Conservation (phyloP, 768 basidiomycete genomes). For the Termitomyces sp. region DNA sequence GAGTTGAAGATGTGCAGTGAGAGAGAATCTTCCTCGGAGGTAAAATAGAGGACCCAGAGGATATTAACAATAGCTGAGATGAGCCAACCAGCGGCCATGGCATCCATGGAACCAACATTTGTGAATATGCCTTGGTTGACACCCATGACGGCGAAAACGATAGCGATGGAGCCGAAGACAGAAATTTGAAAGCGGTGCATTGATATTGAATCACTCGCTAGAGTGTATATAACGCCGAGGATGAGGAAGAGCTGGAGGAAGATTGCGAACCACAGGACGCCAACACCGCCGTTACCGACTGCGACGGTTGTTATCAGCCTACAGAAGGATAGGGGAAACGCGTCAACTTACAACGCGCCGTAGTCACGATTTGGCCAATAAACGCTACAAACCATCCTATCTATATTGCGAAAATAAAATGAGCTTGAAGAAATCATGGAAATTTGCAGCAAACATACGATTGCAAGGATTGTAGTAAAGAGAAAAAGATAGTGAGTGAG, state of each 20-base stretch:
- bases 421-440: conserved; percentile 7
- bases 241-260: conserved; percentile 73
- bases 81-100: conserved; percentile 93
- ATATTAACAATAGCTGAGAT: conserved; percentile 89
- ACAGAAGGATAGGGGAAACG: background rate
- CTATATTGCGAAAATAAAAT: conserved; percentile 36
- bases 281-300: conserved; percentile 44
- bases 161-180: conserved; percentile 77
- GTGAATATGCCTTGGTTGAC: conserved; percentile 65
- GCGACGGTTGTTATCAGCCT: conserved; percentile 10
- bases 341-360: conserved; percentile 40
- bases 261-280: conserved; percentile 78
- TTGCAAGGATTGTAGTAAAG: conserved; percentile 75
- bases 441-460: conserved; percentile 42
- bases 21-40: conserved; percentile 91
- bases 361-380: conserved; percentile 64
- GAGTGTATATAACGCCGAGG: conserved; percentile 62
- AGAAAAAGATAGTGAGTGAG: conserved; percentile 90
- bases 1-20: conserved; percentile 80
- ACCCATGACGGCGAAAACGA: conserved; percentile 81
- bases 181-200: conserved; percentile 91
- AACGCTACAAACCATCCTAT: conserved; percentile 75
- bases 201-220: conserved; percentile 88
- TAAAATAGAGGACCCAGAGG: conserved; percentile 95
- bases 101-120: conserved; percentile 50